Base-by-base conservation (phyloP, 371 early-diverging fungal genomes). In the Mucor plumbeus region DNA sequence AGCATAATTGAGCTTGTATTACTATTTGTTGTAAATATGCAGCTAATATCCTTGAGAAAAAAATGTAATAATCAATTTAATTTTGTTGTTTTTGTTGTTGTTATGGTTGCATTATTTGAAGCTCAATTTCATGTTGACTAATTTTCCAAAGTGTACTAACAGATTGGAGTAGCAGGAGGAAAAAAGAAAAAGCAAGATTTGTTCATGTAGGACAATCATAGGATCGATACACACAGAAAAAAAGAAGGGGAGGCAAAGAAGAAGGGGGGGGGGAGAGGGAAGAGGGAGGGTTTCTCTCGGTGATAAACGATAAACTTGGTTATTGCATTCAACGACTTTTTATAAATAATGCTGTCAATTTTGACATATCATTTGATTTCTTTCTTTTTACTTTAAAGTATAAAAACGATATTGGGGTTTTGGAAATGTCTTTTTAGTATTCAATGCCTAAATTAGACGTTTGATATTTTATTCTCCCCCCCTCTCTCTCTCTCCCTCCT, bases 331-430 rank as follows among this genome's bases (percentile, higher is more conserved):
- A 44, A 44, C 17, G 17, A 17, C n/a, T 17, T 44, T 44, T 17
- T 44, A 17, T 17, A 44, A 44, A 44, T 44, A 44, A 7, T 17
- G 44, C 44, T 44, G 44, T 53, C 31, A 53, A 31, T 17, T 31
- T 53, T 53, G 53, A 53, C 53, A 53, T 53, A 10, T 53, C 53
- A 53, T 26, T 53, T 53, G 21, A 53, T 53, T 8, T 53, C 26
- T 26, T 26, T 26, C 26, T 26, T 26, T 26, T 3, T 26, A 26
- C 3, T 26, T 26, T 26, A 26, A 1, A 26, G 26, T 3, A 26
- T 26, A 1, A 26, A 26, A 26, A 26, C 26, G 26, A 26, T 26
- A 26, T 3, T 26, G 26, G 26, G 1, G 1, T 26, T 26, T 26
- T 26, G 26, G 1, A 26, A 26, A 10, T 31, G 5, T 17, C 17